phyloP scores from a whole-genome alignment of 345 rosid genomes.

The Nasturtium officinale region DNA sequence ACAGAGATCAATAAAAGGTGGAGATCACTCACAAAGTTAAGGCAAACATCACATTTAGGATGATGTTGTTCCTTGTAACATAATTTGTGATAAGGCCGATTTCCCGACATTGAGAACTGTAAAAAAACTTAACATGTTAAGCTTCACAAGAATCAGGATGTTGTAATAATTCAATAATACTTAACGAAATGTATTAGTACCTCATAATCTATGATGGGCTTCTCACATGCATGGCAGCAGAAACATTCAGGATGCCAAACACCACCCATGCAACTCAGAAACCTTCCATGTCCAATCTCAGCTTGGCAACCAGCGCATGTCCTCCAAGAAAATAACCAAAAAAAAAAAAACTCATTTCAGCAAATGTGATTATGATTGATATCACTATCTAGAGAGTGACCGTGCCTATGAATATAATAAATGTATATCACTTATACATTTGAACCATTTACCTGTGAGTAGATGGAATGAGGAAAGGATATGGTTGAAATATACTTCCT shows the following conservation, averaged over 20 bases:
- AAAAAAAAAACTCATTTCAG: constrained; percentile 11
- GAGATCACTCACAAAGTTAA: constrained; percentile 65
- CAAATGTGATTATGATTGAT: background rate
- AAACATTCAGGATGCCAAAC: constrained; percentile 94
- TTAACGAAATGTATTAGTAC: constrained; percentile 41
- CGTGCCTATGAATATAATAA: background rate
- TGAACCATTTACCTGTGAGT: constrained; percentile 59
- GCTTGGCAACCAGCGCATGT: constrained; percentile 70
- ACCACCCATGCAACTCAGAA: constrained; percentile 70
- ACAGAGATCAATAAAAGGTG: constrained; percentile 1
- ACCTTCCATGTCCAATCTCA: constrained; percentile 76
- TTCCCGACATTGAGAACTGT: constrained; percentile 72
- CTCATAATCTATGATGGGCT: constrained; percentile 77
- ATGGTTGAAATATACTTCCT: constrained; percentile 54
- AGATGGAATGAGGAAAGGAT: constrained; percentile 58
- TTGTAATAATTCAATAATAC: background rate
- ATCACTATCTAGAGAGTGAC: constrained; percentile 2
- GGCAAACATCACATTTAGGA: constrained; percentile 95
- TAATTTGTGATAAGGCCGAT: constrained; percentile 76
- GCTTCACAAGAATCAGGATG: constrained; percentile 25
- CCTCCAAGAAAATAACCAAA: constrained; percentile 46
- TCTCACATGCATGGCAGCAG: constrained; percentile 72
- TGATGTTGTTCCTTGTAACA: constrained; percentile 83
- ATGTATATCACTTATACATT: background rate
- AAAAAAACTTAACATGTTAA: constrained; percentile 32